These are phyloP conservation scores for Naegleria fowleri DNA, from an alignment of 208 protist genomes.

Conservation along the genomic window DNA sequence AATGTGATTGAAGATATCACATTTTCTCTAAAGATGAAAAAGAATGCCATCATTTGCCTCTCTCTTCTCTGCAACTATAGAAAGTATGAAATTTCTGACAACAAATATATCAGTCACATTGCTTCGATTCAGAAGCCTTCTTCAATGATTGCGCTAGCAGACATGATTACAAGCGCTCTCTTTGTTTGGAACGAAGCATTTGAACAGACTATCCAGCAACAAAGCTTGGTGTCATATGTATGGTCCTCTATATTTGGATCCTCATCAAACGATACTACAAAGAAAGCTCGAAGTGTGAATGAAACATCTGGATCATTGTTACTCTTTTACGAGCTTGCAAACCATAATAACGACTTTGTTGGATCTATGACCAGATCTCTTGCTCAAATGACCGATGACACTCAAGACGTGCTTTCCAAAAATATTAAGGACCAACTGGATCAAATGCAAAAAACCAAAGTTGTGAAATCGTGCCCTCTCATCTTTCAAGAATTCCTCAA, in stretches of 20 bases:
- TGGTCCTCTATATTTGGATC: background rate
- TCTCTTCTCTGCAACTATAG: constrained; percentile 1
- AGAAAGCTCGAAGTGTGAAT: background rate
- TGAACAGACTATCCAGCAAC: background rate
- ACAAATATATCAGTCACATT: background rate
- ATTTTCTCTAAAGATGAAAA: constrained; percentile 5
- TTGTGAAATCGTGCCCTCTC: background rate
- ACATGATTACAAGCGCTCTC: background rate
- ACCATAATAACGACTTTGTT: constrained; percentile 3
- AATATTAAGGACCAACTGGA: background rate
- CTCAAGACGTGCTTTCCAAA: background rate
- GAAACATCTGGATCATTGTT: background rate
- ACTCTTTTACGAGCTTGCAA: background rate
- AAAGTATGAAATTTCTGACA: constrained; percentile 16
- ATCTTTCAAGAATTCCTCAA: constrained; percentile 21
- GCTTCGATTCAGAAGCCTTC: background rate
- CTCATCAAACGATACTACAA: background rate
- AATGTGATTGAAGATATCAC: background rate
- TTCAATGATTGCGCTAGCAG: background rate
- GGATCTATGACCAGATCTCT: background rate
- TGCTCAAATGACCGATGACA: background rate
- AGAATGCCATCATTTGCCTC: constrained; percentile 15
- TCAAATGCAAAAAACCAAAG: background rate
- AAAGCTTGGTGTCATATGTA: background rate
- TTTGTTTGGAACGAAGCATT: background rate